These are phyloP conservation scores for Agroathelia rolfsii DNA, from an alignment of 1,284 basidiomycete species.

Conservation along the genomic window DNA sequence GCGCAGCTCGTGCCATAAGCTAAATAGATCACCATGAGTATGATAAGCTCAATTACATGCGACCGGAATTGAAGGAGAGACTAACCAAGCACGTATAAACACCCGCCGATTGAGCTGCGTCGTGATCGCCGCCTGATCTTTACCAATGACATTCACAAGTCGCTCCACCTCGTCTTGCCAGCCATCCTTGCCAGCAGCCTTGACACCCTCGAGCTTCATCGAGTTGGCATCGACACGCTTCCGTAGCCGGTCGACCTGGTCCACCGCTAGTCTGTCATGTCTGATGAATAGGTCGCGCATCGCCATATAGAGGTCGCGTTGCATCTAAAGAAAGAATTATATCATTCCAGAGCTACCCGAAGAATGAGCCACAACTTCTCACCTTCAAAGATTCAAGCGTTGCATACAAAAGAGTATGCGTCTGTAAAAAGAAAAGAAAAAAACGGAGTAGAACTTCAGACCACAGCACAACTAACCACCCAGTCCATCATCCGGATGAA, in stretches of 20 bases:
- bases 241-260: slow-evolving; percentile 77
- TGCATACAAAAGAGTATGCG: slow-evolving; percentile 47
- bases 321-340: slow-evolving; percentile 35
- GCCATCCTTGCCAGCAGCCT: slow-evolving; percentile 60
- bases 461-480: no score
- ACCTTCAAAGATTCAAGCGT: slow-evolving; percentile 73
- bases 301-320: slow-evolving; percentile 82
- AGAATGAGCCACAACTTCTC: slow-evolving; percentile 8
- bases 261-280: slow-evolving; percentile 74
- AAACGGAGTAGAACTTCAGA: no score
- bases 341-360: not conserved
- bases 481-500: no score
- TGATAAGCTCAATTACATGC: slow-evolving; percentile 6
- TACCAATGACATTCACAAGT: slow-evolving; percentile 57
- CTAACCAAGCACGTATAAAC: slow-evolving; percentile 77
- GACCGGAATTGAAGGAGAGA: slow-evolving; percentile 6
- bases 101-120: slow-evolving; percentile 64
- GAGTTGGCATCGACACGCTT: slow-evolving; percentile 74
- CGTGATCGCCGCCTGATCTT: slow-evolving; percentile 66
- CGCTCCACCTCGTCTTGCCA: slow-evolving; percentile 81
- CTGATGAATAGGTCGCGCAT: slow-evolving; percentile 78
- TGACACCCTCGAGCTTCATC: slow-evolving; percentile 65
- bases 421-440: slow-evolving; percentile 30
- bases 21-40: no score
- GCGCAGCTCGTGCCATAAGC: slow-evolving; percentile 87